Percentiles rank a stretch among this genome's conserved stretches.
Conservation (phyloP, 106 monocot species). For the Apostasia shenzhenica region DNA sequence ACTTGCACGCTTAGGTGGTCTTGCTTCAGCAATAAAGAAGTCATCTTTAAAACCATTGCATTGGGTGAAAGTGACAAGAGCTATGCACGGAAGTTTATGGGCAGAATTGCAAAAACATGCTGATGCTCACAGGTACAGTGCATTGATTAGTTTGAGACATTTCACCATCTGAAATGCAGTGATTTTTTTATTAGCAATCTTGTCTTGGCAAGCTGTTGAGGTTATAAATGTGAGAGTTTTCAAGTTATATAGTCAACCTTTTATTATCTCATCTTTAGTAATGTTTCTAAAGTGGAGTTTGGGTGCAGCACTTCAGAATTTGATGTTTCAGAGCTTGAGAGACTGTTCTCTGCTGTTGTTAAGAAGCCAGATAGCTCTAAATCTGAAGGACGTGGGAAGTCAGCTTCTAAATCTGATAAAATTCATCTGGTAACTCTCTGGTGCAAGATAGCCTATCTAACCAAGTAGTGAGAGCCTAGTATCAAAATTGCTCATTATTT, state of each 20-base stretch:
- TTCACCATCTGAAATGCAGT: background rate
- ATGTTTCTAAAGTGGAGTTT: background rate
- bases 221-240: background rate
- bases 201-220: background rate
- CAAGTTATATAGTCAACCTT: too few relatives aligned
- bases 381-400: conserved; percentile 51
- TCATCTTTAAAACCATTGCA: conserved; percentile 85
- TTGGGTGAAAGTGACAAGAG: conserved; percentile 96
- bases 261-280: too few relatives aligned
- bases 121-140: conserved; percentile 59
- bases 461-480: background rate
- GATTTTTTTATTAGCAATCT: background rate
- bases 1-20: conserved; percentile 24
- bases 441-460: background rate
- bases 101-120: conserved; percentile 79
- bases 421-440: conserved; percentile 74
- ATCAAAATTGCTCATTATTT: background rate
- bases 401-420: conserved; percentile 80
- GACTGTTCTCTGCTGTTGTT: conserved; percentile 75
- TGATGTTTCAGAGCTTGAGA: conserved; percentile 89
- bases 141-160: background rate
- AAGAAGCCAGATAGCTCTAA: conserved; percentile 61
- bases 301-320: conserved; percentile 71
- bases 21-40: conserved; percentile 36
- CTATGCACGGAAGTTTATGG: conserved; percentile 95